Percentiles rank a stretch among this genome's conserved stretches.
phyloP scores from a whole-genome alignment of 2,329 filamentous ascomycete genomes.

The Apiospora sp. region DNA sequence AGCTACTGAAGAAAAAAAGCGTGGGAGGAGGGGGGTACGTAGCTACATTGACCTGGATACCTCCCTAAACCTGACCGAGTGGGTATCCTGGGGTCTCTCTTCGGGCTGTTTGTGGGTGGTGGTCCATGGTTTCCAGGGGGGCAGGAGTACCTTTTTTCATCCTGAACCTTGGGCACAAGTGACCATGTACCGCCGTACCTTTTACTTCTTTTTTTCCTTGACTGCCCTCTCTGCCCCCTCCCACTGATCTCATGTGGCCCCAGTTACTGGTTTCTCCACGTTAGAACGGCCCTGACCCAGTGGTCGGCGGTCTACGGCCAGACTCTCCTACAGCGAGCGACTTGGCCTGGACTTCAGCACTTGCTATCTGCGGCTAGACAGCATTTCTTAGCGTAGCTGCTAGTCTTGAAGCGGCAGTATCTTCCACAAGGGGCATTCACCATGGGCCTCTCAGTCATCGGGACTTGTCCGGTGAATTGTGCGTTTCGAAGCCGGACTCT shows the following conservation, averaged over 20 bases:
- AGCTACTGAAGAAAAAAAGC: background rate
- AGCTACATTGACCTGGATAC: conserved; percentile 16
- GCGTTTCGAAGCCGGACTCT: conserved; percentile 23
- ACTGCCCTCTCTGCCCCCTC: background rate
- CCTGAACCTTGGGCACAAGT: conserved; percentile 19
- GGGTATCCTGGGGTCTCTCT: conserved; percentile 23
- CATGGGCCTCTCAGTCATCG: background rate
- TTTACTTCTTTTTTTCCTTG: background rate
- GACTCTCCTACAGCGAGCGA: conserved; percentile 14
- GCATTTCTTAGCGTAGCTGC: background rate
- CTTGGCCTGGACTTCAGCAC: background rate
- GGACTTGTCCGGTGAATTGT: conserved; percentile 17
- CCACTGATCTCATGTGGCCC: conserved; percentile 25
- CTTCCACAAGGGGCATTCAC: conserved; percentile 18
- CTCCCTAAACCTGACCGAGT: conserved; percentile 13
- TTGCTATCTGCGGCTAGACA: background rate
- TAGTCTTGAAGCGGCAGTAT: conserved; percentile 6
- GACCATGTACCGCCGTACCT: conserved; percentile 18
- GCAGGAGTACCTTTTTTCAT: conserved; percentile 18
- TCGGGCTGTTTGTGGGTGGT: conserved; percentile 27
- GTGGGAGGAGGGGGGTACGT: conserved; percentile 10
- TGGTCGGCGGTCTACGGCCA: conserved; percentile 23
- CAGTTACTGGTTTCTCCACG: conserved; percentile 23
- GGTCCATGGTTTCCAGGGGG: conserved; percentile 21
- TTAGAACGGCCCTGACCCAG: conserved; percentile 24